Evolutionary conservation across 2,329 filamentous ascomycete species (phyloP), one percentile per base, ranked within the genome.

Genomic region (Scopulariopsis brevicaulis): DNA sequence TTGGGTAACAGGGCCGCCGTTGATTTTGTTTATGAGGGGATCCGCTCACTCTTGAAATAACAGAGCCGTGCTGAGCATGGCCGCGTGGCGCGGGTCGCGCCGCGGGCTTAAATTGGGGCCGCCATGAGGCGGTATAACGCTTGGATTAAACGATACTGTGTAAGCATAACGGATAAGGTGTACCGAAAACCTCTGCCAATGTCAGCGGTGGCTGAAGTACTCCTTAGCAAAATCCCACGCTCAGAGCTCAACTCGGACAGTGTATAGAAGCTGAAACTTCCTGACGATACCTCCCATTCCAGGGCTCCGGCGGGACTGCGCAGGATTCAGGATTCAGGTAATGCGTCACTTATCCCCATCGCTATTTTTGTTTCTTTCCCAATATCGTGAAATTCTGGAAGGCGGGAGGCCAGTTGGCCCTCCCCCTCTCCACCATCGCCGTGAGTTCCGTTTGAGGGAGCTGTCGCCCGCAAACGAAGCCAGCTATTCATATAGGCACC

Each of bases 131-230:
- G 65, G 57, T 66, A 69, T 69, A 68, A 69, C 67, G 66, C 63
- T 60, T 65, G 66, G 55, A 59, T 11, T n/a, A 11, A 59, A 54
- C 51, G 28, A 46, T 62, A 68, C 66, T 65, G 66, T 64, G 46
- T 24, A 0, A 61, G 56, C 66, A 68, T 68, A 63, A 68, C 68
- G 57, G 65, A 66, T 69, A 69, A n/a, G 60, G 34, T 1, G 10
- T 58, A 58, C 56, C 12, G 64, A 1, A 3, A 4, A 12, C 8
- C 14, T 12, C 25, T 15, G n/a, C 43, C 25, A 15, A 34, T 2
- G 22, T 37, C 12, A 10, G 1, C 6, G 25, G 1, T 4, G 5
- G 1, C 7, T 3, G 2, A 50, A 56, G 55, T 56, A 50, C 28
- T 32, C 15, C 18, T 37, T 56, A 56, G n/a, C 55, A 18, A 11